Evolutionary conservation across 2,329 filamentous ascomycete genomes (phyloP), one percentile per base, ranked within the genome.

Genomic region (Sporothrix inflata): DNA sequence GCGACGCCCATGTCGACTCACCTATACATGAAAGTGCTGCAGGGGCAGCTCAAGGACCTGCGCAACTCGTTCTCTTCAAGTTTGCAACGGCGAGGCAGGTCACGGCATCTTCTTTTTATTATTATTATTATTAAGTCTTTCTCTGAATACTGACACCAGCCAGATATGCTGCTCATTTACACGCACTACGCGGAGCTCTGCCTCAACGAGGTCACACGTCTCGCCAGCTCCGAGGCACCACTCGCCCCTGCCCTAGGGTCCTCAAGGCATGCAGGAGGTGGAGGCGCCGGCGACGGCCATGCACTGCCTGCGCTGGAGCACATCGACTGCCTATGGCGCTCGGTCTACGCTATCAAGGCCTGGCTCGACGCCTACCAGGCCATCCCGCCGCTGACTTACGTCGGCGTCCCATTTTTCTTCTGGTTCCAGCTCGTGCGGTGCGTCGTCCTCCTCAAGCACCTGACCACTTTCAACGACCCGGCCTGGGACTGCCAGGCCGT

Each of bases 401-500:
- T 78, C 21, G 79, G 79, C 2, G 75, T 80, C 2, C 77, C 81
- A 0, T 82, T 82, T 69, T 77, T 79, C 47, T 80, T 81, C 60
- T 82, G 80, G 80, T 78, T 79, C 0, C 80, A 83, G 61, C 77
- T 83, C 63, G 76, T 80, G 34, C 77, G 77, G 6, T 79, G 75
- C 45, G 65, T 81, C n/a, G 79, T 78, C 2, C 74, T 81, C 1
- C 75, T 84, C 55, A 80, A 82, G 65, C 76, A 80, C 27, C 76
- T 84, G 8, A 79, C 79, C 0, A 80, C 78, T 4, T 78, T 83
- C 6, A 73, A 78, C 19, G 79, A 83, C 71, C 81, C 79, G 19
- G 79, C 78, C 3, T 83, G 81, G 81, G 79, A 83, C 73, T 76
- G 76, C 21, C 75, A 78, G n/a, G 78, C 78, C 24, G 80, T 81